These are phyloP conservation scores for Eutypa lata DNA, from an alignment of 2,329 filamentous ascomycete genomes.

Conservation along the genomic window DNA sequence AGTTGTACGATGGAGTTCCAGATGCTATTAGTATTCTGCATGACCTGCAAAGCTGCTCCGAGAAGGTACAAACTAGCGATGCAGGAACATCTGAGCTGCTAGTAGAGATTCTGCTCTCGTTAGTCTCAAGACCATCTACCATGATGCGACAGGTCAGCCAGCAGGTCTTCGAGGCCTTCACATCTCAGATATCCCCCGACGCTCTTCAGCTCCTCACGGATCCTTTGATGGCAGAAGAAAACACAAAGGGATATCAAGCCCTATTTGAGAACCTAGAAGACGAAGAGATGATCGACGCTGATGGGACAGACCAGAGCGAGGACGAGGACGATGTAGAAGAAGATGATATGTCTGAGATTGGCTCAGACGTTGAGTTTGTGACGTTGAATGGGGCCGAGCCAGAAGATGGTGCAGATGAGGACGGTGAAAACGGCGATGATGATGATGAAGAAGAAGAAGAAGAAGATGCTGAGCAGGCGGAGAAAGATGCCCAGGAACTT, in stretches of 20 bases:
- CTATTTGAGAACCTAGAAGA: conserved; percentile 74
- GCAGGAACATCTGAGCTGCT: conserved; percentile 65
- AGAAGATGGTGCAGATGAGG: conserved; percentile 31
- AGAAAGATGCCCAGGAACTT: conserved; percentile 40
- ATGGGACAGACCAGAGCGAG: conserved; percentile 37
- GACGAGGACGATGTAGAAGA: conserved; percentile 38
- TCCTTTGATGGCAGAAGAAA: conserved; percentile 77
- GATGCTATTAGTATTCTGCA: conserved; percentile 81
- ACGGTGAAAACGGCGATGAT: conserved; percentile 38
- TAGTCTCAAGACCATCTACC: conserved; percentile 80
- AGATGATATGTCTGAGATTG: conserved; percentile 35
- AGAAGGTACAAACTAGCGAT: conserved; percentile 59
- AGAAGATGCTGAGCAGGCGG: conserved; percentile 35
- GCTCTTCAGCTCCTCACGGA: conserved; percentile 65
- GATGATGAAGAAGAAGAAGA: conserved; percentile 39
- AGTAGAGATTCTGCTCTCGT: conserved; percentile 85
- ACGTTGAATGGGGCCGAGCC: conserved; percentile 38
- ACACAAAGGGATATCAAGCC: conserved; percentile 75
- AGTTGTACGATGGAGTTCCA: conserved; percentile 84
- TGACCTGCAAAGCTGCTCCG: conserved; percentile 75
- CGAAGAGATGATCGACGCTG: conserved; percentile 49
- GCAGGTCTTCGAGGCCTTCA: conserved; percentile 83
- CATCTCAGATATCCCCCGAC: conserved; percentile 67
- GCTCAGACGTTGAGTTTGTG: conserved; percentile 41
- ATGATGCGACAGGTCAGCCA: conserved; percentile 83